Base-by-base conservation (phyloP, 2,329 filamentous ascomycete genomes). In the Ceratocystis papillata region DNA sequence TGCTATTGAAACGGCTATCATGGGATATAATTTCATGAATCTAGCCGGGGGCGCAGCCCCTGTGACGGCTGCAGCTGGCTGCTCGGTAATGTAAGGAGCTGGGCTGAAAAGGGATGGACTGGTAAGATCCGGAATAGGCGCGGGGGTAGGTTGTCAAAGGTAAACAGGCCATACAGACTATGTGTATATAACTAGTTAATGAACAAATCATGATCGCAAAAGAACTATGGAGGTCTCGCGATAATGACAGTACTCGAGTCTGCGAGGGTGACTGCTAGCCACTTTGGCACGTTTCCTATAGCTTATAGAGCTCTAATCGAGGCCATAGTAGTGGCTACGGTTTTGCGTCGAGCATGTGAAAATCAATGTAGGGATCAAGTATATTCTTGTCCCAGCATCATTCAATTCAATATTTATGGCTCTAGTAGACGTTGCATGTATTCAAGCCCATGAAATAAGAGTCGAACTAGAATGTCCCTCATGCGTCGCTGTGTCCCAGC, bases 1-100 rank as follows among this genome's bases (percentile, higher is more conserved):
- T 7, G 65, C 60, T 10, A 67, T 67, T 28, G 65, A 67, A 53
- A 67, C 65, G 7, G 65, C 65, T 2, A 63, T 67, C 28, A 67
- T 53, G 33, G 65, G 60, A 12, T 67, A 67, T 45, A 67, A 67
- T 12, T 59, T 67, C 30, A 61, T 64, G 15, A 67, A 67, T 37
- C 44, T 67, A 7, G 65, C 65, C 5, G 65, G 65, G 3, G 65
- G 65, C 1, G 25, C 63, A 25, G 60, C 62, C 37, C 65, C 65
- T n/a, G 53, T 67, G n/a, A 67, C 65, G 10, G 65, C 61, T 1
- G 61, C 65, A 25, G 65, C 60, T 50, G 65, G 65, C 15, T 67
- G 65, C 25, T 45, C 30, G 41, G 60, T 63, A n/a, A 67, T 67
- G 65, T 67, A 37, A 63, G 53, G 22, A 22, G 53, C 8, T 20